These are phyloP conservation scores for Volvox carteri DNA, from an alignment of 163 green algal species.

Conservation along the genomic window DNA sequence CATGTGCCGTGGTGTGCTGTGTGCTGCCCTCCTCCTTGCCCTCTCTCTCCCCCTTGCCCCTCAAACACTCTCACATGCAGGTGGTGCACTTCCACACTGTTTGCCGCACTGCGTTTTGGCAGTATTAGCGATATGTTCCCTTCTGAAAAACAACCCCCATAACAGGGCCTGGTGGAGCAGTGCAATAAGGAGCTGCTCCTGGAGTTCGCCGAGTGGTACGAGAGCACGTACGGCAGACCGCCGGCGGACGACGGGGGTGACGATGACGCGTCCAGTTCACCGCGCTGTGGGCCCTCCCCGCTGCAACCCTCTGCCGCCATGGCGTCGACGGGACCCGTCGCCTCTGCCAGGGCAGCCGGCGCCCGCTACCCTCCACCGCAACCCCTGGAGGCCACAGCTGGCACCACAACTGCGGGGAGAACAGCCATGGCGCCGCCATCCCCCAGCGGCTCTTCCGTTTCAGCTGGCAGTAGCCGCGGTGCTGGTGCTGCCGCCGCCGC, in stretches of 20 bases:
- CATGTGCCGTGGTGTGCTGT: no score
- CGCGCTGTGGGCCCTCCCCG: background rate
- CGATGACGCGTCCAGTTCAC: background rate
- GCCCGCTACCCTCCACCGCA: background rate
- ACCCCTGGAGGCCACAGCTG: background rate
- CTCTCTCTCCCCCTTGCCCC: no score
- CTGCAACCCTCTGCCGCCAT: background rate
- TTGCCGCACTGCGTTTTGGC: no score
- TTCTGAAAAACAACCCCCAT: no score
- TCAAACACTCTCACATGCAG: no score
- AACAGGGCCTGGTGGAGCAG: constrained; percentile 66
- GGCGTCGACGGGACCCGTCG: background rate
- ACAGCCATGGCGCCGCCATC: constrained; percentile 1
- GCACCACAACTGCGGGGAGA: background rate
- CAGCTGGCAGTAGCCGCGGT: background rate
- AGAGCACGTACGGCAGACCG: constrained; percentile 26
- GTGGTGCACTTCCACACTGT: no score
- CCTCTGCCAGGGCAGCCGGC: background rate
- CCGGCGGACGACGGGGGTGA: constrained; percentile 2
- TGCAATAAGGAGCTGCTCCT: constrained; percentile 73
- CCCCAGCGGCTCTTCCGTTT: constrained; percentile 4
- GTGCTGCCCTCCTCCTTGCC: no score
- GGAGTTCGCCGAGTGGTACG: constrained; percentile 76
- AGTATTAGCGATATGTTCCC: no score
- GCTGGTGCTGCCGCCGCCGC: background rate